These are phyloP conservation scores for Pichia sp. DNA, from an alignment of 1,139 yeast genomes.

Conservation along the genomic window DNA sequence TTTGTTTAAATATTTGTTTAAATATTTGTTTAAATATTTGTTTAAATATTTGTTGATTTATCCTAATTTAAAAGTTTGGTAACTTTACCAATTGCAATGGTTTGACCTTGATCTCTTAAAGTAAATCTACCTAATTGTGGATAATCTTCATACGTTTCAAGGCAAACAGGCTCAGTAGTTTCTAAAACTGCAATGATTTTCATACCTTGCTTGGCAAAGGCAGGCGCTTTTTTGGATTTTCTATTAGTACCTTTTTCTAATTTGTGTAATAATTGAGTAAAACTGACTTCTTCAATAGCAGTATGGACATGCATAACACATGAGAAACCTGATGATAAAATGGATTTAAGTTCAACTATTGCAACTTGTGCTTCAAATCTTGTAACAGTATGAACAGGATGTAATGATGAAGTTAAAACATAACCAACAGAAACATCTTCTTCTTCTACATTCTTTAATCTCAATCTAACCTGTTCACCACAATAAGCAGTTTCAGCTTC, in stretches of 20 bases:
- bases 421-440: slow-evolving; percentile 91
- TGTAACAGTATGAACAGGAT: slow-evolving; percentile 88
- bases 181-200: slow-evolving; percentile 90
- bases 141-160: slow-evolving; percentile 85
- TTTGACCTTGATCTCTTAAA: slow-evolving; percentile 94
- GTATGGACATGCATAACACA: slow-evolving; percentile 99
- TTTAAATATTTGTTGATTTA: not conserved
- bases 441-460: slow-evolving; percentile 92
- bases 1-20: too few relatives aligned
- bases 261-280: slow-evolving; percentile 80
- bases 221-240: slow-evolving; percentile 93
- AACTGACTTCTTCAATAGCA: slow-evolving; percentile 90
- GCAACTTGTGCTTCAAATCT: slow-evolving; percentile 95
- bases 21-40: too few relatives aligned
- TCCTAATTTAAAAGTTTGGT: slow-evolving; percentile 48
- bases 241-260: slow-evolving; percentile 95
- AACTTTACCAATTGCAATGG: slow-evolving; percentile 97
- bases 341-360: slow-evolving; percentile 89
- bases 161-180: slow-evolving; percentile 79
- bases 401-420: slow-evolving; percentile 76
- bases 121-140: slow-evolving; percentile 98
- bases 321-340: slow-evolving; percentile 89
- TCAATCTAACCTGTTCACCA: slow-evolving; percentile 95
- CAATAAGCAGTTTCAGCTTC: slow-evolving; percentile 87
- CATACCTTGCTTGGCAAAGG: slow-evolving; percentile 98